A percentile compares a stretch with the other conserved stretches of the same genome.
Conservation (phyloP, 257 asterid genomes). For the Forsythia viridissima region DNA sequence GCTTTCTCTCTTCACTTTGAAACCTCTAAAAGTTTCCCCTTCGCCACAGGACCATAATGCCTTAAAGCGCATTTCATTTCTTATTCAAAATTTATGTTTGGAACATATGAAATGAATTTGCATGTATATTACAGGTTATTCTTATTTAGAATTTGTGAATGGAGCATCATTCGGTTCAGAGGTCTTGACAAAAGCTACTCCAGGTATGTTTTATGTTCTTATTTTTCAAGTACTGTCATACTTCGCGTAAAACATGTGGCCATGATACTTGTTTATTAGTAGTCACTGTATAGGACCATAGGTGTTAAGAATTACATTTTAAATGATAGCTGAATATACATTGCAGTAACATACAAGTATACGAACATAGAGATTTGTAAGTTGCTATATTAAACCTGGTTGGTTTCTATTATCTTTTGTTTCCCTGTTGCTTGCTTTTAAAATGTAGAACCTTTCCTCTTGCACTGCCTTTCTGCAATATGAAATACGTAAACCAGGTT, state of each 20-base stretch:
- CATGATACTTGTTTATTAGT: background rate
- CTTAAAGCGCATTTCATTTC: background rate
- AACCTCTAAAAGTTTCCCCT: conserved; percentile 6
- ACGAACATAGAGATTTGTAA: background rate
- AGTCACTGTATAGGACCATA: background rate
- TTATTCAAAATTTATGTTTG: conserved; percentile 15
- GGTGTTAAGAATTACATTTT: background rate
- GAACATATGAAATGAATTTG: background rate
- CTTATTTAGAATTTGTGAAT: conserved; percentile 62
- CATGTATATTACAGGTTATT: conserved; percentile 43
- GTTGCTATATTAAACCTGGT: conserved; percentile 5
- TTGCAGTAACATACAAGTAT: background rate
- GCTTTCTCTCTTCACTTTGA: conserved; percentile 29
- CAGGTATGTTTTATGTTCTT: conserved; percentile 49
- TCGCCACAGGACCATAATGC: background rate
- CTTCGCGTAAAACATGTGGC: background rate
- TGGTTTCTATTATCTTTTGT: background rate
- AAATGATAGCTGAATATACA: background rate
- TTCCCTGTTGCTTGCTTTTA: background rate
- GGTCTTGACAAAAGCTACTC: conserved; percentile 52
- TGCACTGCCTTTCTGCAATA: conserved; percentile 4
- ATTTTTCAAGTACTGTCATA: conserved; percentile 1
- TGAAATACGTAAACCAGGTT: background rate
- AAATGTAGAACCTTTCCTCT: background rate
- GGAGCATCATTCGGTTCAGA: conserved; percentile 78